These are phyloP conservation scores for Actinomortierella wolfii DNA, from an alignment of 371 early-diverging fungal genomes.

Conservation along the genomic window DNA sequence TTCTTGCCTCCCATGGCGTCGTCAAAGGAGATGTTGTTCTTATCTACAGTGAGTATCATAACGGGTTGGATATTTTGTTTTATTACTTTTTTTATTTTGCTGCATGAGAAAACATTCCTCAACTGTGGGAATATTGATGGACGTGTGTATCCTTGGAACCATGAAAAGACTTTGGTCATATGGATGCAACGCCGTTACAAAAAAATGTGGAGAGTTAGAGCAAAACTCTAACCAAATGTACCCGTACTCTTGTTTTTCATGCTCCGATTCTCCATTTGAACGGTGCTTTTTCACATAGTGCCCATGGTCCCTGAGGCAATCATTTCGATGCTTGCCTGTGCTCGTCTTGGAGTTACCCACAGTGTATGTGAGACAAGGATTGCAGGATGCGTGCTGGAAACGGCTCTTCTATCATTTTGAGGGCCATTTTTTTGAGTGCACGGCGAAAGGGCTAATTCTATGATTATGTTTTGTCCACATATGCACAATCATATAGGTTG, in stretches of 20 bases:
- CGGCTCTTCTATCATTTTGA: background rate
- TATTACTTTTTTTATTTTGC: too few relatives aligned
- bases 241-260: background rate
- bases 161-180: too few relatives aligned
- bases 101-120: too few relatives aligned
- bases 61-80: too few relatives aligned
- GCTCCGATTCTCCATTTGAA: background rate
- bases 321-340: slow-evolving; percentile 90
- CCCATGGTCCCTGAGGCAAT: slow-evolving; percentile 92
- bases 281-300: slow-evolving; percentile 43
- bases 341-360: slow-evolving; percentile 88
- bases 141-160: too few relatives aligned
- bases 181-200: too few relatives aligned
- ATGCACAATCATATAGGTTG: too few relatives aligned
- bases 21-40: slow-evolving; percentile 82
- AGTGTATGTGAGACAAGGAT: too few relatives aligned
- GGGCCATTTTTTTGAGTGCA: background rate
- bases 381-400: too few relatives aligned
- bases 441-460: background rate
- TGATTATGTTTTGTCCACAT: background rate
- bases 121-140: too few relatives aligned
- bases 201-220: too few relatives aligned
- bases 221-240: background rate
- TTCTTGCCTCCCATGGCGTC: slow-evolving; percentile 73
- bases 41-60: slow-evolving; percentile 73